Evolutionary conservation across 2,329 filamentous ascomycete genomes (phyloP), one percentile per base, ranked within the genome.

Genomic region (Xylariomycetidae sp.): DNA sequence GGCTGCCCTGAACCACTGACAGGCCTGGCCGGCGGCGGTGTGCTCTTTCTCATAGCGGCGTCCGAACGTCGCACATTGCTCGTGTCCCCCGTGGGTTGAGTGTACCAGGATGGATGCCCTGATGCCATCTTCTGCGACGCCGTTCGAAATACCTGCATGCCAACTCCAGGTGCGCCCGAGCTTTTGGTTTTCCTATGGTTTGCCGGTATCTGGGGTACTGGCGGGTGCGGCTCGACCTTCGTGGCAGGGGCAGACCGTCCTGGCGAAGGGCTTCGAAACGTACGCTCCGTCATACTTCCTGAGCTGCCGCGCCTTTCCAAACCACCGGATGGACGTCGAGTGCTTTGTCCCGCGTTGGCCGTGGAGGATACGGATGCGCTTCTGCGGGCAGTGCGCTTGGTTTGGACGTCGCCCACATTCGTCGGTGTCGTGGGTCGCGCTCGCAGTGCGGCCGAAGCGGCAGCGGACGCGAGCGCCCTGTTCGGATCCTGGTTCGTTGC

Each of bases 261-360:
- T 40, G 72, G 85, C 4, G 81, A 93, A 4, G 80, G 78, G 10
- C 82, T 83, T 46, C 89, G 79, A 59, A 95, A 95, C 1, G 87
- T 89, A 37, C 90, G 77, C 56, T 90, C 85, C 19, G 77, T 82
- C 89, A 96, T 94, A 31, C 88, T 95, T 15, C 79, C 74, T 10
- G 74, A 74, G 60, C 89, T 93, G 35, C 69, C 73, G 23, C 73
- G 69, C 50, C 85, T 70, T 41, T 80, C 71, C n/a, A n/a, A 40
- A 89, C 63, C 32, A 65, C 37, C 7, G 19, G 14, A 24, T 16
- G 64, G 56, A 54, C 48, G 44, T 60, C 46, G 45, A 62, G 36
- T 22, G 38, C 29, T 38, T 63, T 53, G 28, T 60, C 48, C 24
- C 63, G 60, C 30, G 59, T 63, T 43, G 72, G 76, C 46, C 4